Evolutionary conservation across 805 yeast genomes (phyloP), one percentile per base, ranked within the genome.

Genomic region (Pichia californica): DNA sequence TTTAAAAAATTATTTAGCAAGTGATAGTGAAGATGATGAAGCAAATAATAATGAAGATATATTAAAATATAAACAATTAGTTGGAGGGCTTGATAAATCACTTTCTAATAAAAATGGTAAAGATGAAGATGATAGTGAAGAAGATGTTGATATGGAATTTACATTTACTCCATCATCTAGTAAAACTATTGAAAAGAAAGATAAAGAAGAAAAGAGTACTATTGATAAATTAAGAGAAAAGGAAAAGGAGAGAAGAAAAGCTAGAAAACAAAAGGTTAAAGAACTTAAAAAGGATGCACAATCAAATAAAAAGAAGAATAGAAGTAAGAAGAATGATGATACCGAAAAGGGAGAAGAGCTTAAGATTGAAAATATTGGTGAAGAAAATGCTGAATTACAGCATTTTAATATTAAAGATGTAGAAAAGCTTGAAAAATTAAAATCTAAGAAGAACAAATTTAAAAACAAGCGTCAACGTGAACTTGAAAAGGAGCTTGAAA

Each of bases 181-280:
- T 52, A 50, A 58, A 18, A 66, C 57, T 52, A 50, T 60, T 20
- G 56, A 58, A 11, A 64, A 64, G 39, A 63, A 57, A 31, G 65
- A 56, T n/a, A 77, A 68, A 14, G 47, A 50, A 31, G 84, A 83
- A 40, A 87, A 85, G 56, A 70, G 81, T 9, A 81, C 96, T 0
- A 78, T 93, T 39, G 89, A 83, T 31, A 83, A 80, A 53, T 77
- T 88, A 57, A 81, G 76, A 60, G 76, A 93, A 50, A 93, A 88
- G 63, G 96, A 91, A 57, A 88, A 87, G 68, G 98, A 93, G 61
- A 83, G 98, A 63, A 81, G 91, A 56, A 81, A 82, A 68, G 76
- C 78, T 52, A 80, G 98, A 69, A 76, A 83, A 71, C 91, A 85
- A 37, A 79, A 79, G 58, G 63, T 80, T 56, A 85, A 85, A 64